phyloP scores from a whole-genome alignment of 345 rosid species.

The Abelmoschus esculentus region DNA sequence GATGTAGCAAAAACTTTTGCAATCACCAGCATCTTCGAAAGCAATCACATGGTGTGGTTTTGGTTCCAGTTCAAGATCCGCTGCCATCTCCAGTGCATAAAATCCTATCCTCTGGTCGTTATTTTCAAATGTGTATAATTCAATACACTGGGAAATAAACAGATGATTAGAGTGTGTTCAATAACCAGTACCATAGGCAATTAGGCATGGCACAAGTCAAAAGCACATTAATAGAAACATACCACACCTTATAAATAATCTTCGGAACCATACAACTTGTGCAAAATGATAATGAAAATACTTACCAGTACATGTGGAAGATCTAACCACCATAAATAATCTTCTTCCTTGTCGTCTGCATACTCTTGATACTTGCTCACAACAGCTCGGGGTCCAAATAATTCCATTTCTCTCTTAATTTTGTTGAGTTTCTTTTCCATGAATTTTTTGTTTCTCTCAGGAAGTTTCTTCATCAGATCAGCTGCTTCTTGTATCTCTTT shows the following conservation, averaged over 20 bases:
- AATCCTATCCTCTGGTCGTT: slow-evolving; percentile 67
- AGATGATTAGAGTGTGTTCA: slow-evolving; percentile 9
- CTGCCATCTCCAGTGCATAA: slow-evolving; percentile 85
- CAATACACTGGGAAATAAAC: slow-evolving; percentile 64
- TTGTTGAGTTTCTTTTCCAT: slow-evolving; percentile 75
- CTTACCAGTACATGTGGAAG: slow-evolving; percentile 82
- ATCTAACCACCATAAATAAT: slow-evolving; percentile 93
- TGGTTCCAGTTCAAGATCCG: slow-evolving; percentile 85
- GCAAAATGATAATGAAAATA: not conserved
- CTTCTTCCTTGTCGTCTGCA: slow-evolving; percentile 73
- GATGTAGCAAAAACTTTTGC: slow-evolving; percentile 67
- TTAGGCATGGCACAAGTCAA: not conserved
- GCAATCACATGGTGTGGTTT: slow-evolving; percentile 79
- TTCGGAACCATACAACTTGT: not conserved
- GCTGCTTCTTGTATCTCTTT: slow-evolving; percentile 80
- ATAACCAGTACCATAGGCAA: not conserved
- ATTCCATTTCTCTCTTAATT: slow-evolving; percentile 77
- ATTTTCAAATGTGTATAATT: slow-evolving; percentile 52
- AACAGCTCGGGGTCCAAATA: slow-evolving; percentile 94
- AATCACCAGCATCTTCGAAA: slow-evolving; percentile 66
- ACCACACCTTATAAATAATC: not conserved
- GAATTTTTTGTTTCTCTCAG: slow-evolving; percentile 51
- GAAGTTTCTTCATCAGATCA: slow-evolving; percentile 54
- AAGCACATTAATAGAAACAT: not conserved
- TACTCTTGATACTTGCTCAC: slow-evolving; percentile 79